These are phyloP conservation scores for Petunia hybrid DNA, from an alignment of 305 asterid genomes.

Conservation along the genomic window DNA sequence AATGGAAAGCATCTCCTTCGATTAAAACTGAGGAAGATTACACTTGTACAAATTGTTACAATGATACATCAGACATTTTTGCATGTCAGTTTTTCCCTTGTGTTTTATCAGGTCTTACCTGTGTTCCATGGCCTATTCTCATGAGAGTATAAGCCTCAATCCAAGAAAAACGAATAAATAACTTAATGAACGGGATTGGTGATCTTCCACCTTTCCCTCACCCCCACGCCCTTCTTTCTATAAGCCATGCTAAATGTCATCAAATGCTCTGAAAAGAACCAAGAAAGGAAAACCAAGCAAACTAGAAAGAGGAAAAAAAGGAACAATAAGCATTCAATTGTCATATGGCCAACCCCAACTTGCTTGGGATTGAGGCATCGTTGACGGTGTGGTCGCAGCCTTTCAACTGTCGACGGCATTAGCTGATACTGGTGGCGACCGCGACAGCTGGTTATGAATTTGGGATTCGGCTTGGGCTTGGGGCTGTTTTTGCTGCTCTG, in stretches of 20 bases:
- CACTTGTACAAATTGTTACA: conserved; percentile 25
- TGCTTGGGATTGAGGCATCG: background rate
- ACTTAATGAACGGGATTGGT: conserved; percentile 26
- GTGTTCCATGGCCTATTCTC: conserved; percentile 24
- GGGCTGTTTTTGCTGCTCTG: conserved; percentile 70
- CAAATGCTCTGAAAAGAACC: conserved; percentile 24
- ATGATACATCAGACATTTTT: conserved; percentile 13
- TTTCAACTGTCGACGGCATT: conserved; percentile 25
- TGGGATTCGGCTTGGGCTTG: conserved; percentile 47
- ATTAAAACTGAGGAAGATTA: conserved; percentile 24
- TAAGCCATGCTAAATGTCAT: conserved; percentile 24
- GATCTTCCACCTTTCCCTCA: conserved; percentile 32
- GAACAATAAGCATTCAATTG: background rate
- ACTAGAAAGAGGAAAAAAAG: background rate
- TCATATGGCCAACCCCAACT: background rate
- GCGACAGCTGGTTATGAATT: conserved; percentile 47
- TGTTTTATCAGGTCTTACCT: background rate
- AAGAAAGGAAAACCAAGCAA: background rate
- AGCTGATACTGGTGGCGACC: conserved; percentile 43
- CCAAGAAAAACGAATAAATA: conserved; percentile 23
- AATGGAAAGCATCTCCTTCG: conserved; percentile 28
- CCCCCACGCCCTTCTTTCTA: background rate
- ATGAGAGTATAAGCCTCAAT: background rate
- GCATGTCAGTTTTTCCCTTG: conserved; percentile 10
- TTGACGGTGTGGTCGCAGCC: background rate